Evolutionary conservation across 495 filamentous ascomycete species (phyloP), one percentile per base, ranked within the genome.

Genomic region (Xanthoparmelia taractica): DNA sequence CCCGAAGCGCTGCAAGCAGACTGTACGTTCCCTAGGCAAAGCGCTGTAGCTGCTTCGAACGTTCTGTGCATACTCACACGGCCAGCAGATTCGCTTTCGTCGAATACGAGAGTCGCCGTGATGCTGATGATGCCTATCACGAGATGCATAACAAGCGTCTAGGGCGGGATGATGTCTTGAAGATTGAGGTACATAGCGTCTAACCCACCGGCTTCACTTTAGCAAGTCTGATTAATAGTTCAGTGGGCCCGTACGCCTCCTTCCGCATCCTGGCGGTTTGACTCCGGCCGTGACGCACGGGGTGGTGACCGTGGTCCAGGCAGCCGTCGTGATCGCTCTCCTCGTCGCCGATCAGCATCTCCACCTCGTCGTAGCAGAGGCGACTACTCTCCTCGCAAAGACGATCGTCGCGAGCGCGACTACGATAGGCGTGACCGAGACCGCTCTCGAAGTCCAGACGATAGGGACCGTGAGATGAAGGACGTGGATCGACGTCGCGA

Each of bases 101-200:
- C 59, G 94, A 99, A 77, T 99, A 99, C 75, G 94, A 99, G 79
- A 96, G 91, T 75, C 91, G 94, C 69, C 95, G 94, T 69, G 94
- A 99, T 82, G 92, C 94, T 54, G 94, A 99, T 78, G 94, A 99
- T 82, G 94, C 94, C 38, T 99, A 99, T 73, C 91, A 97, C 76
- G 94, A 99, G 76, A 97, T 99, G 95, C 94, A 99, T 75, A 97
- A 97, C 79, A 96, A 96, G 84, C 90, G 94, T 60, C 92, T 99
- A 69, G 92, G 92, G 50, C 88, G 92, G 60, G 94, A 99, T 74
- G 94, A 99, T 68, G 74, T 96, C 55, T 73, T 99, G 79, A 99
- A 99, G 78, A 97, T 99, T 68, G 94, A 99, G 83, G 94, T 96
- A 78, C 70, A 50, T 38, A 52, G 17, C 48, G 25, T 36, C n/a